Percentiles rank a stretch among this genome's conserved stretches.
Conservation (phyloP, 768 basidiomycete species). For the Pisolithus marmoratus region DNA sequence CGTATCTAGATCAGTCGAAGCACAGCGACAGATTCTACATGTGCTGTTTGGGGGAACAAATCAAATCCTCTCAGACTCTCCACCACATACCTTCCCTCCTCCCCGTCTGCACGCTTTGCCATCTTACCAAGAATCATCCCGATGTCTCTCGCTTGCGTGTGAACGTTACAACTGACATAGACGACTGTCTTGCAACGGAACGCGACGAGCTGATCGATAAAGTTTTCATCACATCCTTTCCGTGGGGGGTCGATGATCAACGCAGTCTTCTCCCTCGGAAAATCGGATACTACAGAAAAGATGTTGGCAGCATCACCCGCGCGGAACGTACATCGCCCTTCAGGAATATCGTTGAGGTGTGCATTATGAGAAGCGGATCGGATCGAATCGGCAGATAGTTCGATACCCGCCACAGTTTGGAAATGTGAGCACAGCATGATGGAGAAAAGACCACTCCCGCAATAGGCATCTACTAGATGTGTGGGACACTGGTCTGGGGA, state of each 20-base stretch:
- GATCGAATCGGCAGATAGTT: slow-evolving; percentile 73
- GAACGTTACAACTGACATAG: slow-evolving; percentile 94
- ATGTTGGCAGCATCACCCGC: slow-evolving; percentile 85
- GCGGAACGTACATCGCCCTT: slow-evolving; percentile 57
- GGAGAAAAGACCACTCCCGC: slow-evolving; percentile 84
- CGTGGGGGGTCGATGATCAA: slow-evolving; percentile 88
- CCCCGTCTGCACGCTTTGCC: slow-evolving; percentile 30
- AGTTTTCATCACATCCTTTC: slow-evolving; percentile 85
- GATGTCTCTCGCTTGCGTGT: slow-evolving; percentile 86
- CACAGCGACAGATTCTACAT: slow-evolving; percentile 81
- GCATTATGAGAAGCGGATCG: slow-evolving; percentile 63
- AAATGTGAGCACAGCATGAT: slow-evolving; percentile 78
- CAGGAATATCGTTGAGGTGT: slow-evolving; percentile 51
- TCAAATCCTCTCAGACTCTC: slow-evolving; percentile 88
- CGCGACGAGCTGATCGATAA: slow-evolving; percentile 67
- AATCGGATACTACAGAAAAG: slow-evolving; percentile 60
- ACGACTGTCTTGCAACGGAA: slow-evolving; percentile 69
- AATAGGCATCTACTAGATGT: slow-evolving; percentile 94
- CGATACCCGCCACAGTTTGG: slow-evolving; percentile 77
- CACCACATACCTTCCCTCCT: slow-evolving; percentile 56
- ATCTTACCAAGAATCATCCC: slow-evolving; percentile 58
- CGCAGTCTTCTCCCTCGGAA: slow-evolving; percentile 61
- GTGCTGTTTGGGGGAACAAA: slow-evolving; percentile 93
- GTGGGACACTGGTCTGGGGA: slow-evolving; percentile 37
- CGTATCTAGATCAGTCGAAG: slow-evolving; percentile 38